These are phyloP conservation scores for Chytriomyces confervae DNA, from an alignment of 192 early-diverging fungal species.

Conservation along the genomic window DNA sequence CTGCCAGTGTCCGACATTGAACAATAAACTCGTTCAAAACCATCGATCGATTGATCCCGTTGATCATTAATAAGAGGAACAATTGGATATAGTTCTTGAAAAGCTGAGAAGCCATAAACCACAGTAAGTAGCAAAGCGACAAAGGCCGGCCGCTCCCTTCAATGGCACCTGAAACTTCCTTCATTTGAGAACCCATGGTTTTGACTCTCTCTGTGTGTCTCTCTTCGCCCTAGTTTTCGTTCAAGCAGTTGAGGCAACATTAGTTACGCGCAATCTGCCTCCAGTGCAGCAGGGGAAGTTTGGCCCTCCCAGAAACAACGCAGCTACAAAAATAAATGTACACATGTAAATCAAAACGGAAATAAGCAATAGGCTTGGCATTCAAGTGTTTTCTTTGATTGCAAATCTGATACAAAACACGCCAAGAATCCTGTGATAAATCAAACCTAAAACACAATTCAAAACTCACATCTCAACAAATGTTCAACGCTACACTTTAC, in stretches of 20 bases:
- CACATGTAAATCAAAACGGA: not conserved
- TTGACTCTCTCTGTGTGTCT: no score
- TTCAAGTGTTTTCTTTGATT: not conserved
- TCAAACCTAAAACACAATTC: not conserved
- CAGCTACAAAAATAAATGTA: no score
- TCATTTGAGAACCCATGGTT: no score
- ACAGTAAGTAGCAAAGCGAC: not conserved
- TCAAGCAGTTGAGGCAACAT: no score
- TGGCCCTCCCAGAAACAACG: not conserved
- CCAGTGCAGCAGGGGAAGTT: not conserved
- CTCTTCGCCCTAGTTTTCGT: no score
- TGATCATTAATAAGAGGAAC: no score
- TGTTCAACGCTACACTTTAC: conserved; percentile 28
- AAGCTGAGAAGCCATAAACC: not conserved
- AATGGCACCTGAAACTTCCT: no score
- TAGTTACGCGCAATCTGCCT: no score
- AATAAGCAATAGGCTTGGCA: no score
- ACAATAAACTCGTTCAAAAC: no score
- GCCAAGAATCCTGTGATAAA: not conserved
- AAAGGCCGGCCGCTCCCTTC: not conserved
- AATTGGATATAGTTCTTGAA: no score
- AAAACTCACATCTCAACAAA: not conserved
- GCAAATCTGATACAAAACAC: not conserved
- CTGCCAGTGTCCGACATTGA: no score
- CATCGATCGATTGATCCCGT: not conserved